phyloP scores from a whole-genome alignment of 345 rosid genomes.

The Salix exigua region DNA sequence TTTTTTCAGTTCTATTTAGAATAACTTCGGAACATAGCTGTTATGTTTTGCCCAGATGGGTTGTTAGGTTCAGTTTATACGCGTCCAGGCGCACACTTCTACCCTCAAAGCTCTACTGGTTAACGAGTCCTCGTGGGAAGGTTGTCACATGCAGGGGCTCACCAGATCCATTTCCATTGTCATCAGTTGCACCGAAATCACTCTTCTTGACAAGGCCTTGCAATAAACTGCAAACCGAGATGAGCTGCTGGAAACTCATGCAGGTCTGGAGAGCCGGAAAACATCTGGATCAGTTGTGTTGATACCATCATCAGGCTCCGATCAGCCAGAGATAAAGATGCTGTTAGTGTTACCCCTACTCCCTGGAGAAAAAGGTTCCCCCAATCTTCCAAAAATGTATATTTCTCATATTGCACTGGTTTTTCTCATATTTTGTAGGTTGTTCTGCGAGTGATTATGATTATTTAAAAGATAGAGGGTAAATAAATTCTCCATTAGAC shows the following conservation, averaged over 20 bases:
- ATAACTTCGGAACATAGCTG: neutral
- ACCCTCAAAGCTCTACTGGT: neutral
- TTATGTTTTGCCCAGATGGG: neutral
- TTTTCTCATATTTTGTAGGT: too few relatives aligned
- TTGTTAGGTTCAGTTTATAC: neutral
- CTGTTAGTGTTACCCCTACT: too few relatives aligned
- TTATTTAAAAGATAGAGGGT: too few relatives aligned
- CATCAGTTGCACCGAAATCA: conserved; percentile 67
- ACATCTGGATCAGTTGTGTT: conserved; percentile 77
- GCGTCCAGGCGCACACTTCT: neutral
- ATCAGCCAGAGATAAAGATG: neutral
- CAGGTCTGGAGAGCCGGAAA: conserved; percentile 66
- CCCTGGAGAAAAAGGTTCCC: too few relatives aligned
- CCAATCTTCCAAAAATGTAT: too few relatives aligned
- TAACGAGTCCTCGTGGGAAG: neutral
- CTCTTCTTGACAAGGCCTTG: conserved; percentile 88
- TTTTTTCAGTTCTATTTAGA: neutral
- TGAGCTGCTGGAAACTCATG: conserved; percentile 56
- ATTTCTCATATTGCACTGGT: too few relatives aligned
- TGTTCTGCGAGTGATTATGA: too few relatives aligned
- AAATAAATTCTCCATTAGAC: too few relatives aligned
- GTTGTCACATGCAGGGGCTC: conserved; percentile 53
- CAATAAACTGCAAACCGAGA: conserved; percentile 63
- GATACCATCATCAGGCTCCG: conserved; percentile 51
- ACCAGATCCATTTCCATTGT: conserved; percentile 72